Evolutionary conservation across 257 asterid species (phyloP).

Genomic region (Mentha longifolia): DNA sequence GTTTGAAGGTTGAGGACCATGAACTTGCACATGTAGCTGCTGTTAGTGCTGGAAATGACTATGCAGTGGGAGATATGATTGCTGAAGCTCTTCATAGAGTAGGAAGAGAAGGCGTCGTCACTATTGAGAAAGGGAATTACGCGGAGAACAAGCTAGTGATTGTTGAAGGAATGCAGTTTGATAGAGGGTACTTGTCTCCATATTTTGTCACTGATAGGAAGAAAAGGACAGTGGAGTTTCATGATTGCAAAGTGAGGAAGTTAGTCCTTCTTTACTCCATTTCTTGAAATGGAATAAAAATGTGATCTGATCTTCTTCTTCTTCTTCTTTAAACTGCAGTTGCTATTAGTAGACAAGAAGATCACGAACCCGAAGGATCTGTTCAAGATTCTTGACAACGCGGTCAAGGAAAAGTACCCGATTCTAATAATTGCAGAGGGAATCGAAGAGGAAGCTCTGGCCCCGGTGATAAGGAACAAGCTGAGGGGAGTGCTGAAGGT

Average conservation of each 20-base stretch:
- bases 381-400: slow-evolving; percentile 77
- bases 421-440: slow-evolving; percentile 75
- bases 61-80: slow-evolving; percentile 66
- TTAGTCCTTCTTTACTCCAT: slow-evolving; percentile 2
- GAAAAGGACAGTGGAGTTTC: slow-evolving; percentile 70
- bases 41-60: slow-evolving; percentile 90
- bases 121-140: slow-evolving; percentile 75
- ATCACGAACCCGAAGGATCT: slow-evolving; percentile 68
- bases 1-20: slow-evolving; percentile 74
- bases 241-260: slow-evolving; percentile 74
- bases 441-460: slow-evolving; percentile 76
- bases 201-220: slow-evolving; percentile 78
- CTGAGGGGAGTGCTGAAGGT: slow-evolving; percentile 72
- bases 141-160: slow-evolving; percentile 56
- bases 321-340: slow-evolving; percentile 65
- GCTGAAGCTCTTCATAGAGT: slow-evolving; percentile 67
- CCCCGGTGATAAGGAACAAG: slow-evolving; percentile 81
- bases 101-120: slow-evolving; percentile 68
- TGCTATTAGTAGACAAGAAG: slow-evolving; percentile 81
- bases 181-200: slow-evolving; percentile 85
- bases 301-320: slow-evolving; percentile 16
- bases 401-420: slow-evolving; percentile 77
- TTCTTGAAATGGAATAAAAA: slow-evolving; percentile 5
- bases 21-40: slow-evolving; percentile 85
- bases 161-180: slow-evolving; percentile 90